Evolutionary conservation across 2,329 filamentous ascomycete species (phyloP), one percentile per base, ranked within the genome.

Genomic region (Aspergillus uvarum): DNA sequence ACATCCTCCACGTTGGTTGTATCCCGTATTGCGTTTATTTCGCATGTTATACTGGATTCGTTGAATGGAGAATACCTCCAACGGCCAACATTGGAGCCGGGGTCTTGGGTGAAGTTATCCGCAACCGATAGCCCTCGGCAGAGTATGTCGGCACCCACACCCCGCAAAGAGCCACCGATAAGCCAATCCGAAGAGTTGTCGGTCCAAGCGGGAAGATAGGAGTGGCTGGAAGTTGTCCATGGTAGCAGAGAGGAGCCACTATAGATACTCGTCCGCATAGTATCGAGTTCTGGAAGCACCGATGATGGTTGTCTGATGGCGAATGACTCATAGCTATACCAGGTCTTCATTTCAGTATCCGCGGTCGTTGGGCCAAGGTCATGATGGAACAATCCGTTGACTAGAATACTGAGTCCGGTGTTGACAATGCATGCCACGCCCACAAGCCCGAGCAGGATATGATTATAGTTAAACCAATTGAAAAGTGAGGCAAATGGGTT

Each of bases 181-280:
- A 38, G 54, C 31, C 22, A 61, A 59, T 49, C 64, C 51, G 22
- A 56, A 35, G 48, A 65, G 52, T 3, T 62, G 52, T 52, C 59
- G 26, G 31, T 11, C 21, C 51, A 35, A 54, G 53, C 50, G 51
- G 64, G 47, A 48, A 61, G 49, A 54, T 64, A 5, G 24, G 60
- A 24, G 26, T 26, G 47, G 14, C 51, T 58, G 7, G 59, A 21
- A 16, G 56, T 61, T 11, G 54, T 65, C 63, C 63, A 65, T 5
- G 63, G 54, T 19, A 62, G 54, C 12, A 63, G 44, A 21, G 63
- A 58, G n/a, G 35, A 54, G 3, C 47, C 56, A n/a, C 47, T 65
- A 14, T 49, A 49, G 29, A 65, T 47, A 16, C 47, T 60, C 19
- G 61, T 61, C 19, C 55, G 38, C 11, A 64, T 59, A 2, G 60